Conservation (phyloP, 2,329 filamentous ascomycete genomes). For the Aspergillus japonicus region DNA sequence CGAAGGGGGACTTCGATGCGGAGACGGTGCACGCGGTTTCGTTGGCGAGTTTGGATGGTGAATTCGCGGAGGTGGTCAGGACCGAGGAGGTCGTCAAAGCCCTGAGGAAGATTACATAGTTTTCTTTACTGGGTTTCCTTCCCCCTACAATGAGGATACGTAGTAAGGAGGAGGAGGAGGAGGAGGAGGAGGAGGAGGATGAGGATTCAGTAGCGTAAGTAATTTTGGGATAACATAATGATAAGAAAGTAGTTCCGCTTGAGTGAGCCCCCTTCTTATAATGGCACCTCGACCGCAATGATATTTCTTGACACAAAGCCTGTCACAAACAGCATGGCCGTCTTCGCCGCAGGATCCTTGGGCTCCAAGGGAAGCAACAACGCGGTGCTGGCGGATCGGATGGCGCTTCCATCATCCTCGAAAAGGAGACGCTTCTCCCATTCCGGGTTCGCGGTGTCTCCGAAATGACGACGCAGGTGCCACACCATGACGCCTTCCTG, state of each 20-base stretch:
- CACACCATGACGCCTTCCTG: slow-evolving; percentile 51
- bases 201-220: neutral
- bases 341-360: slow-evolving; percentile 41
- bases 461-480: slow-evolving; percentile 34
- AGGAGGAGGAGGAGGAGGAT: neutral
- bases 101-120: slow-evolving; percentile 16
- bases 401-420: slow-evolving; percentile 55
- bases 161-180: neutral
- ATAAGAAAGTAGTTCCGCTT: neutral
- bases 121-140: neutral
- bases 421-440: slow-evolving; percentile 55
- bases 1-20: slow-evolving; percentile 45
- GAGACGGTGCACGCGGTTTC: slow-evolving; percentile 48
- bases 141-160: neutral
- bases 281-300: slow-evolving; percentile 54
- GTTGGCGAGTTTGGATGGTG: slow-evolving; percentile 46
- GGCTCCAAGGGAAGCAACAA: slow-evolving; percentile 57
- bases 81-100: slow-evolving; percentile 39
- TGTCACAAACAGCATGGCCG: slow-evolving; percentile 59
- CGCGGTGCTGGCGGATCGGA: slow-evolving; percentile 53
- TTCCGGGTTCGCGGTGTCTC: neutral
- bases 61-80: slow-evolving; percentile 46
- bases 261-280: slow-evolving; percentile 27
- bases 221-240: neutral
- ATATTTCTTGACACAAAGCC: slow-evolving; percentile 53